Conservation (phyloP, 768 basidiomycete genomes). For the Auriscalpium orientale region DNA sequence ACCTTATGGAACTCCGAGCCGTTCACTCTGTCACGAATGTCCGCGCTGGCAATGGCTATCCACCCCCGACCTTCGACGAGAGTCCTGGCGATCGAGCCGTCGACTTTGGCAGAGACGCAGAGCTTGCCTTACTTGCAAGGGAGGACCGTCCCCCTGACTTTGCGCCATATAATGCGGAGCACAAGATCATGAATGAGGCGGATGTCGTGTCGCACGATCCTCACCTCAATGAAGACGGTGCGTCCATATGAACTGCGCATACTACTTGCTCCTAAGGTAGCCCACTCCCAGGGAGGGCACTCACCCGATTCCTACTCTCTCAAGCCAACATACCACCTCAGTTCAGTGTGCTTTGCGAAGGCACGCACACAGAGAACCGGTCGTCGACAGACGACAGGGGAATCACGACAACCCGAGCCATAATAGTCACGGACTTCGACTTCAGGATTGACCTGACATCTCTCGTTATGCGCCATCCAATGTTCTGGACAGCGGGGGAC, state of each 20-base stretch:
- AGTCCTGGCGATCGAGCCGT: conserved; percentile 14
- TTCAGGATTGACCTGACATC: conserved; percentile 52
- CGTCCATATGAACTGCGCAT: conserved; percentile 4
- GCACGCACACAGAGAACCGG: conserved; percentile 49
- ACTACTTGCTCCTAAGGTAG: not conserved
- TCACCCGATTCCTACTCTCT: conserved; percentile 65
- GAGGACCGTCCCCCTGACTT: conserved; percentile 56
- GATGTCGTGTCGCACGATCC: conserved; percentile 62
- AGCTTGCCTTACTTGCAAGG: conserved; percentile 24
- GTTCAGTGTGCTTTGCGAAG: conserved; percentile 40
- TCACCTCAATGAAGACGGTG: conserved; percentile 61
- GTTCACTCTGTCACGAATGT: no score
- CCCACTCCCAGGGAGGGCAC: conserved; percentile 44
- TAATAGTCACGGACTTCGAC: conserved; percentile 59
- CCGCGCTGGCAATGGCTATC: not conserved
- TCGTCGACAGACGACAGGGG: conserved; percentile 24
- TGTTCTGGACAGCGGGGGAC: conserved; percentile 59
- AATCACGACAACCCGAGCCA: conserved; percentile 38
- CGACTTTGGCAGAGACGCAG: conserved; percentile 19
- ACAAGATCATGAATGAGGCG: conserved; percentile 38
- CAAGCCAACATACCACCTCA: conserved; percentile 41
- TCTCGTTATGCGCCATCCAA: conserved; percentile 29
- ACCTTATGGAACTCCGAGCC: no score
- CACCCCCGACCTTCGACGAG: conserved; percentile 15
- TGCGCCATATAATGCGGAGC: conserved; percentile 55